phyloP scores from a whole-genome alignment of 139 green algal species.

The Micractinium conductrix region DNA sequence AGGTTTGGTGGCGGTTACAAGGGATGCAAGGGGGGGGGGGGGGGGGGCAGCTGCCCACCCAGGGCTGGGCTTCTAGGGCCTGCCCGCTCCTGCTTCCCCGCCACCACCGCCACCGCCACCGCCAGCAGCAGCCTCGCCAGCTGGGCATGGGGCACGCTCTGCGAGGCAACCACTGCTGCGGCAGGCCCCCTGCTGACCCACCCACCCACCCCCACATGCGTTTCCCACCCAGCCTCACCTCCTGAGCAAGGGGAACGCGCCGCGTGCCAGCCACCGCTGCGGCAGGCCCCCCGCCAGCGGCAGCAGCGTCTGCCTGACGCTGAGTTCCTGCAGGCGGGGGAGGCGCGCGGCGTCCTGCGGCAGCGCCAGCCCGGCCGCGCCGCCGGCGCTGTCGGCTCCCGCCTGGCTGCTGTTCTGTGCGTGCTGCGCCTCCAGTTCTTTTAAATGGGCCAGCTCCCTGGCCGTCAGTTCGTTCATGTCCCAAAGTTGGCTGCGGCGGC shows the following conservation, averaged over 20 bases:
- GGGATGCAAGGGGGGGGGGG: neutral
- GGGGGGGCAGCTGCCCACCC: too few species aligned
- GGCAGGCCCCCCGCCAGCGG: neutral
- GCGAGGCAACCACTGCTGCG: neutral
- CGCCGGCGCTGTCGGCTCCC: too few species aligned
- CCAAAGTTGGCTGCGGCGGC: neutral
- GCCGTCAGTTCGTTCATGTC: neutral
- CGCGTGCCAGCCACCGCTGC: neutral
- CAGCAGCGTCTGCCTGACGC: neutral
- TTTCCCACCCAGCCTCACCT: neutral
- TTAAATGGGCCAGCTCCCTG: neutral
- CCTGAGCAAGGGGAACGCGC: conserved; percentile 11
- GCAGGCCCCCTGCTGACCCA: neutral
- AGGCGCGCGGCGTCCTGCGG: neutral
- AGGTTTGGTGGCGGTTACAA: neutral
- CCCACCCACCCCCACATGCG: neutral
- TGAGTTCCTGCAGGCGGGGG: neutral
- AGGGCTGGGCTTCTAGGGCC: too few species aligned
- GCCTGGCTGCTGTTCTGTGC: too few species aligned
- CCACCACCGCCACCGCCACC: too few species aligned
- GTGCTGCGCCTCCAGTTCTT: neutral
- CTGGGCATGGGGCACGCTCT: neutral
- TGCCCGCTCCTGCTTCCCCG: too few species aligned
- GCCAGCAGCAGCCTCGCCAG: neutral
- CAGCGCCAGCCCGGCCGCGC: neutral